Evolutionary conservation across 2,329 filamentous ascomycete species (phyloP).

Genomic region (Didymellaceae sp.): DNA sequence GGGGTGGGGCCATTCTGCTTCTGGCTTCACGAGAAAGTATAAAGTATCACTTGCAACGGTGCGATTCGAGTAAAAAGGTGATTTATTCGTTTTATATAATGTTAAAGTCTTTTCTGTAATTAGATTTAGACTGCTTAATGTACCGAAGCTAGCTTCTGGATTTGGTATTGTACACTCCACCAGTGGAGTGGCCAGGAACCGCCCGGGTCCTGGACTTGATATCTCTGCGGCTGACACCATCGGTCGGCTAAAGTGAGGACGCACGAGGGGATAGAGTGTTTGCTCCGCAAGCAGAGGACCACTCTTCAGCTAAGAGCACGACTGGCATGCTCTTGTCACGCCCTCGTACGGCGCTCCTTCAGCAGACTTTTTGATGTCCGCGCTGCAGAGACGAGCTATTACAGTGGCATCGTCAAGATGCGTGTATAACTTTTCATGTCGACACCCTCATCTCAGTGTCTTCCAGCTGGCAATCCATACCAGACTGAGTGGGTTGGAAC

Average conservation of each 20-base stretch:
- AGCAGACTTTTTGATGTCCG: constrained; percentile 3
- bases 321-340: constrained; percentile 42
- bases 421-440: constrained; percentile 49
- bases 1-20: background rate
- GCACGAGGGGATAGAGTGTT: constrained; percentile 27
- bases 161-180: constrained; percentile 12
- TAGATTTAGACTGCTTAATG: constrained; percentile 18
- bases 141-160: constrained; percentile 11
- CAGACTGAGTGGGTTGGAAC: constrained; percentile 41
- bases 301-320: constrained; percentile 38
- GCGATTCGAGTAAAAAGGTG: background rate
- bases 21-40: background rate
- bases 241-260: background rate
- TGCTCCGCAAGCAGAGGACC: constrained; percentile 50
- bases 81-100: constrained; percentile 4
- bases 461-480: constrained; percentile 50
- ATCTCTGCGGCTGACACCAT: constrained; percentile 5
- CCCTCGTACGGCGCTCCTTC: constrained; percentile 21
- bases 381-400: constrained; percentile 38
- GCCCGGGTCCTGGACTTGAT: constrained; percentile 10
- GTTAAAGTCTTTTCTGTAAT: constrained; percentile 12
- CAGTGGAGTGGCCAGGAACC: constrained; percentile 9
- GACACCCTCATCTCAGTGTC: constrained; percentile 37
- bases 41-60: background rate
- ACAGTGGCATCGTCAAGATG: constrained; percentile 48